These are phyloP conservation scores for Phytophthora pluvialis DNA, from an alignment of 352 stramenopile species.

Conservation along the genomic window DNA sequence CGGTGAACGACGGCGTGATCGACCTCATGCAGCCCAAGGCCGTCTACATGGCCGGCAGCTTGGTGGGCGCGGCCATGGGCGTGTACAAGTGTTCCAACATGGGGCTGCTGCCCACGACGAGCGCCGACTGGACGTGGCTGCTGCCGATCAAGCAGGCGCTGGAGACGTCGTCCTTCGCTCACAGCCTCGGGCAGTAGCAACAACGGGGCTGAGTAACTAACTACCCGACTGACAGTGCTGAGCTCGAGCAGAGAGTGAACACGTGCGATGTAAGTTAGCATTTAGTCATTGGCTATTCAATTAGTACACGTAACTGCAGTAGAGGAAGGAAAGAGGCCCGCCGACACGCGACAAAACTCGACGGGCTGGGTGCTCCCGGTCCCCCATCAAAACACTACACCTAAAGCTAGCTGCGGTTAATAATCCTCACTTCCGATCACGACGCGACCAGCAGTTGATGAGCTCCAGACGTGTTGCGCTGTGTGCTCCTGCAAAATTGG, in stretches of 20 bases:
- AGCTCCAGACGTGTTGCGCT: constrained; percentile 3
- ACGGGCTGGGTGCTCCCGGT: constrained; percentile 11
- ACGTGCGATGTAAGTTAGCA: constrained; percentile 31
- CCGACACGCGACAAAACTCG: constrained; percentile 40
- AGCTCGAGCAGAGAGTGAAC: not conserved
- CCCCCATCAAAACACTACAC: constrained; percentile 18
- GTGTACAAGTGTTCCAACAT: constrained; percentile 94
- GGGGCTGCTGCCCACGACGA: constrained; percentile 92
- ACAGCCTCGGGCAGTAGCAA: constrained; percentile 45
- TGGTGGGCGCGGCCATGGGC: constrained; percentile 86
- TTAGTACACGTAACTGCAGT: constrained; percentile 44
- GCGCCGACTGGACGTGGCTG: constrained; percentile 93
- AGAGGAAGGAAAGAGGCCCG: constrained; percentile 16
- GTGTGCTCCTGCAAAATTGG: constrained; percentile 25
- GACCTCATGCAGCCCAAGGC: constrained; percentile 90
- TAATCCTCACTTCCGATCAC: constrained; percentile 26
- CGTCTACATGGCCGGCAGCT: constrained; percentile 88
- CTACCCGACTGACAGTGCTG: not conserved
- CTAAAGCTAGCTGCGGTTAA: constrained; percentile 34
- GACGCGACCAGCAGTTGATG: not conserved
- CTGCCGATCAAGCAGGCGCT: constrained; percentile 84
- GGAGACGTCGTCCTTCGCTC: constrained; percentile 79
- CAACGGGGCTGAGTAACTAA: not conserved
- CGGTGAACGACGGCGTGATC: constrained; percentile 75
- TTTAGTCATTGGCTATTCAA: constrained; percentile 39